Percentiles rank a stretch among this genome's conserved stretches.
phyloP scores from a whole-genome alignment of 2,329 filamentous ascomycete species.

The Rhinocladiella mackenziei region DNA sequence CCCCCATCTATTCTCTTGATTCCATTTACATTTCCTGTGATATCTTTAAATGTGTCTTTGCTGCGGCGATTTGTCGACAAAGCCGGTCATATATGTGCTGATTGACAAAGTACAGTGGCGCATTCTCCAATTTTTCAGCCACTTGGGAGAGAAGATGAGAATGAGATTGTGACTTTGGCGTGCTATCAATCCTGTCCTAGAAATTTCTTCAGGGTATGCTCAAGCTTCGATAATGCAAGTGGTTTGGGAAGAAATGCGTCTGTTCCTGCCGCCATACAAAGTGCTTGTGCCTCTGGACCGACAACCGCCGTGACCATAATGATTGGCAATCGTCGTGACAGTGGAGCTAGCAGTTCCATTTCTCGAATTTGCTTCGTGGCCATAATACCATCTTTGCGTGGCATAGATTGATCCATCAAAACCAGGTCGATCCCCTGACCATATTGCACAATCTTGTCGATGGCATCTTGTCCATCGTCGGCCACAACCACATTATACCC shows the following conservation, averaged over 20 bases:
- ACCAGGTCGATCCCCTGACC: slow-evolving; percentile 32
- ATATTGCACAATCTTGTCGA: slow-evolving; percentile 29
- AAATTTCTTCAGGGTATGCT: slow-evolving; percentile 19
- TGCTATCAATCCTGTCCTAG: slow-evolving; percentile 6
- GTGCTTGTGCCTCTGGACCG: slow-evolving; percentile 27
- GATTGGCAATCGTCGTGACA: slow-evolving; percentile 28
- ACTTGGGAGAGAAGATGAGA: too few species aligned
- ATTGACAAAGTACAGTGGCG: too few species aligned
- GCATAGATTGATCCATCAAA: slow-evolving; percentile 36
- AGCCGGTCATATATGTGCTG: too few species aligned
- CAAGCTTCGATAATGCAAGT: slow-evolving; percentile 25
- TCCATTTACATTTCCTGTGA: too few species aligned
- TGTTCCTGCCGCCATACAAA: slow-evolving; percentile 32
- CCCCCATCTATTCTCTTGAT: too few species aligned
- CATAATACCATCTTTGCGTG: slow-evolving; percentile 33
- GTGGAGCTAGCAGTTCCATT: slow-evolving; percentile 33
- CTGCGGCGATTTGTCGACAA: too few species aligned
- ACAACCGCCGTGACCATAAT: slow-evolving; percentile 35
- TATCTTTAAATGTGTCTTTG: too few species aligned
- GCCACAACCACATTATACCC: slow-evolving; percentile 57
- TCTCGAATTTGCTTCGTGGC: slow-evolving; percentile 33
- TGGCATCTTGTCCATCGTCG: slow-evolving; percentile 32
- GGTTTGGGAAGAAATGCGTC: slow-evolving; percentile 35
- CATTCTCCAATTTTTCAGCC: too few species aligned
- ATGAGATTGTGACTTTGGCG: neutral